Evolutionary conservation across 73 alveolate genomes (phyloP), one percentile per base, ranked within the genome.

Genomic region (Symbiodinium pilosum): DNA sequence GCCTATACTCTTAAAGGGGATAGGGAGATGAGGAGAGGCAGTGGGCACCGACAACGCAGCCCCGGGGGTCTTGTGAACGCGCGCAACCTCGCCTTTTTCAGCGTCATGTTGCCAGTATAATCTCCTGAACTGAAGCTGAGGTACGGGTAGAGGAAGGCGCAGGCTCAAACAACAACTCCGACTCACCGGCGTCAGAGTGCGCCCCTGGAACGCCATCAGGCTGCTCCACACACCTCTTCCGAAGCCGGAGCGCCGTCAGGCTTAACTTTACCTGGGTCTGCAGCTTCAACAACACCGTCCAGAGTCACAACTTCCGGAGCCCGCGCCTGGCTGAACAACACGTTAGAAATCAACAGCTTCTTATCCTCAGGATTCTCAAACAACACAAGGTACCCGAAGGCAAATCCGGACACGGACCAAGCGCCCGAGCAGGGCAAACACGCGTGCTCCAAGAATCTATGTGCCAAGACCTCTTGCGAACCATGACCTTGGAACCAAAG

Each of bases 171-270:
- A 54, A 54, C 2, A 54, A 54, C 73, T 54, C 73, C 20, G 34
- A n/a, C n/a, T n/a, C n/a, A n/a, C 26, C 73, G 73, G 73, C 73
- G 26, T 54, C 73, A 9, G 73, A 54, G 34, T 9, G 34, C 73
- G 73, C 26, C 73, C n/a, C n/a, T n/a, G 73, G 73, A n/a, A 54
- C 73, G 26, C 20, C 73, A 54, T 54, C 73, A 54, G 73, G 73
- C 73, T 54, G 73, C 73, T 54, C 73, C 20, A 54, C 73, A 24
- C 26, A n/a, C 73, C 20, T 26, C 73, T 30, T 26, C 73, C 20
- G 73, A 54, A 54, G 73, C 32, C 73, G 73, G 73, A 54, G 73
- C 73, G 73, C 73, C 73, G 26, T 54, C 73, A 54, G 73, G n/a
- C n/a, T n/a, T n/a, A n/a, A n/a, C 26, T 54, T 54, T 54, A 5